These are phyloP conservation scores for Xerocomus brunneocitrinus DNA, from an alignment of 768 basidiomycete genomes.

Conservation along the genomic window DNA sequence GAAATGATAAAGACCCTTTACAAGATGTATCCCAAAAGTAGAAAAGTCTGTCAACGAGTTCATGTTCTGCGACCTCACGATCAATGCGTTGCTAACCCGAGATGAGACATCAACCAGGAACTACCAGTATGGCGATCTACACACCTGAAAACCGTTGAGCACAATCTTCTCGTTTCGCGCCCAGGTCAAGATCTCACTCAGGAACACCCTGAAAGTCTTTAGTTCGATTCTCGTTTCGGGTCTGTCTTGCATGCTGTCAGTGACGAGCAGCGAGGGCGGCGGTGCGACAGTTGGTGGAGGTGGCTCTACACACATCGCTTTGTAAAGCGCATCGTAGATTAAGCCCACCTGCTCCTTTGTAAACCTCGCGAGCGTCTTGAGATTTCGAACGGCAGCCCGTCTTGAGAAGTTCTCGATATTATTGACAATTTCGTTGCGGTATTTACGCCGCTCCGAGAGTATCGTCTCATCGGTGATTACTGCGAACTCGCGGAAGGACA, in stretches of 20 bases:
- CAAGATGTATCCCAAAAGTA: constrained; percentile 88
- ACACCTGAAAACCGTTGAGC: constrained; percentile 84
- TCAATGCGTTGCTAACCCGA: constrained; percentile 72
- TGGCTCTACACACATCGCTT: constrained; percentile 73
- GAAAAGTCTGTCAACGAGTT: constrained; percentile 90
- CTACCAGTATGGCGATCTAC: constrained; percentile 6
- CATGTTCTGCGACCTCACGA: constrained; percentile 90
- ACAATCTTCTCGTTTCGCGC: constrained; percentile 91
- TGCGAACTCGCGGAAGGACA: constrained; percentile 97
- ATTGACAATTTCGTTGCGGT: constrained; percentile 85
- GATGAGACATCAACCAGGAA: constrained; percentile 2
- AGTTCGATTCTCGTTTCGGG: constrained; percentile 88
- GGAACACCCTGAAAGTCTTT: constrained; percentile 80
- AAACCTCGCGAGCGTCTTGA: constrained; percentile 75
- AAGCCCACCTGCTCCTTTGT: constrained; percentile 82
- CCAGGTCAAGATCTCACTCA: constrained; percentile 94
- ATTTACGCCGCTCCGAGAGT: constrained; percentile 75
- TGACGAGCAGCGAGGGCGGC: constrained; percentile 47
- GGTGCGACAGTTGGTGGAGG: constrained; percentile 54
- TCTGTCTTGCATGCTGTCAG: constrained; percentile 61
- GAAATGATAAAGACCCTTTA: constrained; percentile 83
- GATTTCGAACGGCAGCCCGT: constrained; percentile 83
- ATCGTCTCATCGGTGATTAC: constrained; percentile 96
- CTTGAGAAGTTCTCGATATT: constrained; percentile 94
- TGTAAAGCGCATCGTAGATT: constrained; percentile 90